Base-by-base conservation (phyloP, 345 rosid species). In the Erodium maritimum region DNA sequence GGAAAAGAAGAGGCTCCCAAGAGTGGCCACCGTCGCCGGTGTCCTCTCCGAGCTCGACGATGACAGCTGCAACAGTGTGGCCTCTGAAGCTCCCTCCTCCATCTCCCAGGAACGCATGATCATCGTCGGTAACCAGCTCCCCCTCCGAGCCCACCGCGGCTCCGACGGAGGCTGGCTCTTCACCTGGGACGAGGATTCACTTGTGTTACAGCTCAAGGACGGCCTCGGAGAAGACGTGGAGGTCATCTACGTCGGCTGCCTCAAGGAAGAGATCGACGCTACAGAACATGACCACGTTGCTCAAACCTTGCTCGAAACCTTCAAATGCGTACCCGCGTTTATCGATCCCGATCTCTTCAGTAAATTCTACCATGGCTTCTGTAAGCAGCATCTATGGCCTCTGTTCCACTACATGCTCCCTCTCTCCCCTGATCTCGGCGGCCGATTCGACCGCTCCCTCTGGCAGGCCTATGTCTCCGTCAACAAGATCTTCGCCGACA, bases 131-230 rank as follows among this genome's bases (percentile, higher is more conserved):
- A 71, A 65, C 58, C 75, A 71, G 61, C 75, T 71, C 50, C 75
- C 75, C 2, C 70, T 71, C 50, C 75, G 61, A 20, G 75, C 70
- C 5, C 53, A 62, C 54, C 67, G 61, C 61, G 70, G 61, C 19
- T 55, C 61, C 25, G 52, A 21, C 51, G 75, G 71, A 4, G 54
- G 59, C 25, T 71, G 75, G 75, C 50, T 54, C 60, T 71, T 71
- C 54, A 58, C 67, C 64, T 71, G 75, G 75, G 75, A 71, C n/a
- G 75, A 71, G 50, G 75, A 71, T 24, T 71, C 75, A 22, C 75
- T 71, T 65, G 70, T 71, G 18, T 54, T 71, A 58, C 75, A 71
- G 54, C 75, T 71, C 59, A 71, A 71, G 58, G 75, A 71, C 66
- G 75, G 75, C 3, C 66, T 71, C 33, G 70, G 75, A 57, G 75